Conservation (phyloP, 2,329 filamentous ascomycete species). For the Corinectria fuckeliana region DNA sequence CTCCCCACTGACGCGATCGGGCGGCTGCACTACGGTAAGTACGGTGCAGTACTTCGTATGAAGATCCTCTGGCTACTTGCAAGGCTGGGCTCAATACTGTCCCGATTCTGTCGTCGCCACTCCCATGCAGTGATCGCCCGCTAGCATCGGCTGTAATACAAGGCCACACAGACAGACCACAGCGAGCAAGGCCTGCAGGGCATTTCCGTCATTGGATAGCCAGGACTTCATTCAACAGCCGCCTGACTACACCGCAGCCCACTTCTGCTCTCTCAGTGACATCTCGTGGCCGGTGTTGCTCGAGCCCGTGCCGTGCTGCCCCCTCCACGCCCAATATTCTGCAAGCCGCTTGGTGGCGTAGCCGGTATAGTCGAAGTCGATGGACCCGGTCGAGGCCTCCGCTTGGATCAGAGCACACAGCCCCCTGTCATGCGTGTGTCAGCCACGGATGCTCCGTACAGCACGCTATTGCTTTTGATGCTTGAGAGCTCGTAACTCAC, state of each 20-base stretch:
- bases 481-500: constrained; percentile 15
- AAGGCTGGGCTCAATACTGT: not conserved
- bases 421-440: constrained; percentile 25
- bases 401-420: constrained; percentile 34
- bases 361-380: constrained; percentile 33
- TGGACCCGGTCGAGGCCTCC: constrained; percentile 33
- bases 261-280: constrained; percentile 19
- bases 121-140: no score
- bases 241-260: constrained; percentile 24
- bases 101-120: not conserved
- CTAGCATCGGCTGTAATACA: no score
- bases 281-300: not conserved
- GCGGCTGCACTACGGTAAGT: not conserved
- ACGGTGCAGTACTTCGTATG: no score
- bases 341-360: constrained; percentile 29
- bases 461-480: not conserved
- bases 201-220: no score
- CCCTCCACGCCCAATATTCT: constrained; percentile 31
- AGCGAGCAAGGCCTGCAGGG: no score
- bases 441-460: not conserved
- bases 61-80: no score
- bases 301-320: constrained; percentile 2
- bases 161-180: no score
- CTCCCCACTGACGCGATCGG: not conserved
- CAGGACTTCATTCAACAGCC: no score